Evolutionary conservation across 2,329 filamentous ascomycete genomes (phyloP), one percentile per base, ranked within the genome.

Genomic region (Colletotrichum spaethianum): DNA sequence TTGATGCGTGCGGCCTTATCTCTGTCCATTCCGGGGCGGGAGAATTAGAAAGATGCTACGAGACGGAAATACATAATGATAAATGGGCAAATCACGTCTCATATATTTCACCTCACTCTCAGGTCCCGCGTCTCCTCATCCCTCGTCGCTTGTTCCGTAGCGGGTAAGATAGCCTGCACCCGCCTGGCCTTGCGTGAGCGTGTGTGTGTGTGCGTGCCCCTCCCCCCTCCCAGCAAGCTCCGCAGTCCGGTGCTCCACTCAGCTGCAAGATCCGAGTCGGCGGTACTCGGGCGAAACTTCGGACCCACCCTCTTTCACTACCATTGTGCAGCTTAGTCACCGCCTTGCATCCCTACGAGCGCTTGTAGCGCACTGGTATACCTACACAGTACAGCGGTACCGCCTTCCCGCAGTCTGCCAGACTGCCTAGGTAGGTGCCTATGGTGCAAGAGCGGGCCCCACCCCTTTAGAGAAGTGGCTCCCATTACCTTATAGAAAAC

Each of bases 401-500:
- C 18, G 33, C n/a, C 33, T n/a, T 55, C 18, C 36, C 38, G 62
- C 50, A 62, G n/a, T 33, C 23, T 20, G 28, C 44, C 28, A 46
- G 18, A 33, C 40, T 12, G 28, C 4, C 18, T 18, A n/a, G n/a
- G n/a, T 23, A n/a, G 28, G 18, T 20, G 16, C 18, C 42, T 14
- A 48, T 23, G 16, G 23, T 31, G 26, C 28, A n/a, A 33, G 56
- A 26, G 11, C 14, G 12, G 14, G n/a, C 16, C 38, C 65, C 44
- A 38, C 23, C 38, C 53, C 33, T 59, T 59, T 31, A 36, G 60
- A 42, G 3, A 63, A 59, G 75, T 75, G 76, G 76, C 78, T 79
- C 73, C 78, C 78, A 86, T 86, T 86, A 87, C 83, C 82, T 86
- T 84, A 86, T 85, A 79, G 81, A 84, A 86, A 84, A 80, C 77